phyloP scores from a whole-genome alignment of 2,329 filamentous ascomycete genomes.

The Colletotrichum theobromicola region DNA sequence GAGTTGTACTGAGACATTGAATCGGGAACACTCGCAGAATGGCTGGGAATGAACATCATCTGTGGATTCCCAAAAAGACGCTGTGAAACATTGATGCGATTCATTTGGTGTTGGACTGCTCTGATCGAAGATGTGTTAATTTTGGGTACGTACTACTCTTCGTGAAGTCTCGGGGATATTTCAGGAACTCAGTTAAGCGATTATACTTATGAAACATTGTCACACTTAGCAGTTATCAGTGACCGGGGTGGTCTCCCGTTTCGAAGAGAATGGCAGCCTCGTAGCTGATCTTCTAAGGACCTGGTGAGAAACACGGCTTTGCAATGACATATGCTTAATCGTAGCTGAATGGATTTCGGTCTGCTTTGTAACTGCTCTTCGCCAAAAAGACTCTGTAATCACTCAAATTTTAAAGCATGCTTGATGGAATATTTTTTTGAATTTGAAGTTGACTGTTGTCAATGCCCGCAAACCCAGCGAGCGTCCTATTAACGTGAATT shows the following conservation, averaged over 20 bases:
- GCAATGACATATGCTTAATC: accelerated
- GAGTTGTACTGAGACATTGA: neutral
- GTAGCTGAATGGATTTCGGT: no score
- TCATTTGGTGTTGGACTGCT: no score
- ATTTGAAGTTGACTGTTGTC: neutral
- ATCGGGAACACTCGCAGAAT: neutral
- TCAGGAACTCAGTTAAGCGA: accelerated
- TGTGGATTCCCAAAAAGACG: neutral
- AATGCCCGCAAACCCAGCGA: neutral
- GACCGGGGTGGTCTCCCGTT: no score
- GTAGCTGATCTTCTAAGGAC: neutral
- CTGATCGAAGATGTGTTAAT: no score
- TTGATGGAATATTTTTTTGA: neutral
- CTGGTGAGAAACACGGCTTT: accelerated
- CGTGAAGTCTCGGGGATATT: no score
- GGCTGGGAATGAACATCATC: accelerated
- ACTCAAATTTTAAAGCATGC: no score
- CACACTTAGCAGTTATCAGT: accelerated
- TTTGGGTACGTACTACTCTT: no score
- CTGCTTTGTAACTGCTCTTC: no score
- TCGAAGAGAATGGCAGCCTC: no score
- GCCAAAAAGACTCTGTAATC: no score
- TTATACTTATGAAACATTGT: no score
- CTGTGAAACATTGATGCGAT: no score
- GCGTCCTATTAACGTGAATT: neutral